Evolutionary conservation across 768 basidiomycete species (phyloP), one percentile per base, ranked within the genome.

Genomic region (Pleurotus tuber-regium): DNA sequence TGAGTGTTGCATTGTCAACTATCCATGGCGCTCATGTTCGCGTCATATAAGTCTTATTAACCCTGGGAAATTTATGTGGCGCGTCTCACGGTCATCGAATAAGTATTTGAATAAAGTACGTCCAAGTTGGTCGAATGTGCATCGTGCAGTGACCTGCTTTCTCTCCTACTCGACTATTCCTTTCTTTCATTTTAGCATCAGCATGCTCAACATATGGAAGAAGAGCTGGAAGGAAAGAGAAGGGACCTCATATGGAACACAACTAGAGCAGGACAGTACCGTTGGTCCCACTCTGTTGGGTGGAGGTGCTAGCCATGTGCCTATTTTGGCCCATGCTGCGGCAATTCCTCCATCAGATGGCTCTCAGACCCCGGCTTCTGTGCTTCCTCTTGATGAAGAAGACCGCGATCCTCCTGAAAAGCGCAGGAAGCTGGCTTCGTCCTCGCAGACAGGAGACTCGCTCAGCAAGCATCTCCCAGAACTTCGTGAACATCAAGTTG

Each of bases 201-300:
- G 16, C 39, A 82, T 82, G 80, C 62, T 80, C 54, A 77, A 75
- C 41, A 63, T 76, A 41, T 78, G 78, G 73, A 78, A 76, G 57
- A 64, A 75, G 52, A 72, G 75, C 47, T 79, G 77, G 75, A 72
- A 68, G 59, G 68, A 70, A 38, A 65, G 67, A 51, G 66, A 58
- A 30, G 28, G 25, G 18, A 12, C 38, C 16, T 47, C 33, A 9
- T 40, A 25, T 11, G 1, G 12, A n/a, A 16, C 24, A 7, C 43
- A 29, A 35, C 8, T n/a, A n/a, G 23, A 35, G 21, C 39, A 31
- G 26, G 62, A 43, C 53, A 57, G 35, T 53, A 54, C 55, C 61
- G 59, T 54, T 66, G 64, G 52, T 40, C 55, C 56, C 58, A 55
- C 55, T 58, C 52, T 29, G 25, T 26, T 26, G 61, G 62, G 61